Evolutionary conservation across 108 stramenopile genomes (phyloP), one percentile per base, ranked within the genome.

Genomic region (Cyclostephanos invisitatus): DNA sequence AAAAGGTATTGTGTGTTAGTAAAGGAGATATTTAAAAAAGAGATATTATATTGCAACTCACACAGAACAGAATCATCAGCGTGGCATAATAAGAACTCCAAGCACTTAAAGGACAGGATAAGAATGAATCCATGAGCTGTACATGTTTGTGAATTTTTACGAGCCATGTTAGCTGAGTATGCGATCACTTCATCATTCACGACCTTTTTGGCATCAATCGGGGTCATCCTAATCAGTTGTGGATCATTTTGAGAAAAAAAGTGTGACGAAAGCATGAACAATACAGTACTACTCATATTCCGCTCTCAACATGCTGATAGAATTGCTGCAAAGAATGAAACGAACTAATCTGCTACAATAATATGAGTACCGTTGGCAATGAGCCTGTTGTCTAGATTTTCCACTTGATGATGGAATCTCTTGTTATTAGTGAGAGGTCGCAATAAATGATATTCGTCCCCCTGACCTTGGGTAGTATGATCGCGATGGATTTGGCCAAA

Each of bases 51-150:
- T 3, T 14, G 44, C 44, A 15, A 35, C n/a, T 67, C 48, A 53
- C 50, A 67, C 65, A 64, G 42, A 47, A 67, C 65, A 64, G 42
- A 47, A 29, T 48, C 27, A 48, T 48, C 25, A 64, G 42, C 37
- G 47, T 17, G 29, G 64, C 47, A 18, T 64, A 64, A 14, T 46
- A 46, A 25, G 64, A 47, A 42, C 29, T 48, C 24, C 29, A 46
- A 10, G 47, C 29, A 14, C 29, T 44, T 10, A 42, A 64, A n/a
- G 24, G 47, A 29, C 37, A 29, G 29, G 28, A 44, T 47, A 24
- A 24, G 3, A 28, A 64, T 27, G 17, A 64, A 64, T 64, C 17
- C 64, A 14, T 64, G 64, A 3, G 47, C 27, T 18, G 25, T 64
- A 7, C 64, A 64, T 18, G 64, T 50, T 64, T 15, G 25, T 32